These are phyloP conservation scores for Ceratocystis alfenasii DNA, from an alignment of 2,329 filamentous ascomycete species.

Conservation along the genomic window DNA sequence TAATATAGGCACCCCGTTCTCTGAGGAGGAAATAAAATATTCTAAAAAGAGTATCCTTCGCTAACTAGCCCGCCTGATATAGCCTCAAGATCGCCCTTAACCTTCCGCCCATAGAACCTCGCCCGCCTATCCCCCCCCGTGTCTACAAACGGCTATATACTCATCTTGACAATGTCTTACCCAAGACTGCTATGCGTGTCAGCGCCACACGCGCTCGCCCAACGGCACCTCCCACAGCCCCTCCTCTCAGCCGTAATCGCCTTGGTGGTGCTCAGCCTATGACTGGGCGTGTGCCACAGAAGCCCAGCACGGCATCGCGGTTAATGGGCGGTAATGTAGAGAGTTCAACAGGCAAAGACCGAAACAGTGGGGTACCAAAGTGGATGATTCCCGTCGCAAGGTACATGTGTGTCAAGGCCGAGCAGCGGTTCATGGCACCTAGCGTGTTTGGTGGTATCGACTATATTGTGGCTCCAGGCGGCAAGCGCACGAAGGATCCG, in stretches of 20 bases:
- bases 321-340: conserved; percentile 32
- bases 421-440: conserved; percentile 50
- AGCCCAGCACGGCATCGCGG: conserved; percentile 34
- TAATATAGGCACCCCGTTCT: not conserved
- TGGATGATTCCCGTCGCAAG: conserved; percentile 63
- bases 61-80: conserved; percentile 3
- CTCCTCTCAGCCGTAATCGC: not conserved
- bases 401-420: conserved; percentile 48
- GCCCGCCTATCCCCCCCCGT: conserved; percentile 65
- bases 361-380: conserved; percentile 35
- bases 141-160: conserved; percentile 75
- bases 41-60: not conserved
- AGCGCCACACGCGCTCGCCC: conserved; percentile 30
- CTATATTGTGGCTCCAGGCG: conserved; percentile 36
- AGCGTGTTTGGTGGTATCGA: conserved; percentile 66
- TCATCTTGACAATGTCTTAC: conserved; percentile 65
- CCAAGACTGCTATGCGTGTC: conserved; percentile 24
- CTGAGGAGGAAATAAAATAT: not conserved
- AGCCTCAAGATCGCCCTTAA: conserved; percentile 66
- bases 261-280: conserved; percentile 12
- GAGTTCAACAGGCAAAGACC: conserved; percentile 24
- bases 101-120: conserved; percentile 62
- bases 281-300: conserved; percentile 34
- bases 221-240: conserved; percentile 25
- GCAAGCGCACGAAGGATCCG: conserved; percentile 36